Evolutionary conservation across 2,329 filamentous ascomycete genomes (phyloP).

Genomic region (Helotiales sp.): DNA sequence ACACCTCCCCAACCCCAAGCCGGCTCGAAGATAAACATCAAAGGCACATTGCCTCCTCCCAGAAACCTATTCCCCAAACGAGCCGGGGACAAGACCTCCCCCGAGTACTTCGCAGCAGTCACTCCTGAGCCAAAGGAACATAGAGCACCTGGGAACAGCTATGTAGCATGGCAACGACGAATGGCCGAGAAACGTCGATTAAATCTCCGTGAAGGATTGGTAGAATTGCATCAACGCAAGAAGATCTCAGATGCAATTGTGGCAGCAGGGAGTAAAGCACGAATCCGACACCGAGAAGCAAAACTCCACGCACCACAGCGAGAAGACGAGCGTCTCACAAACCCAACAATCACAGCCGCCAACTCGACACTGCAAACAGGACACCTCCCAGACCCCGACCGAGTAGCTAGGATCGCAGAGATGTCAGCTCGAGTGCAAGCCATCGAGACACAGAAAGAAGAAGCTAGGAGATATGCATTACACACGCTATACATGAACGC

Average conservation of each 20-base stretch:
- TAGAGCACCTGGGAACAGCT: slow-evolving; percentile 29
- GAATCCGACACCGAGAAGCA: slow-evolving; percentile 47
- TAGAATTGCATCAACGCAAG: slow-evolving; percentile 69
- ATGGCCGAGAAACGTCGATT: slow-evolving; percentile 72
- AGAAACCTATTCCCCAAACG: slow-evolving; percentile 71
- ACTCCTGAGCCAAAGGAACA: slow-evolving; percentile 51
- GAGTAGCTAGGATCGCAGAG: slow-evolving; percentile 54
- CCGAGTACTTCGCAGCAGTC: slow-evolving; percentile 60
- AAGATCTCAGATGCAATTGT: slow-evolving; percentile 39
- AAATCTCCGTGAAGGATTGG: slow-evolving; percentile 71
- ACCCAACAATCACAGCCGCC: slow-evolving; percentile 59
- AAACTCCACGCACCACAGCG: slow-evolving; percentile 65
- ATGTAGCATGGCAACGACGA: slow-evolving; percentile 62
- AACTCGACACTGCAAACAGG: slow-evolving; percentile 49
- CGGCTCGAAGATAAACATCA: slow-evolving; percentile 49
- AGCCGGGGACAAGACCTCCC: slow-evolving; percentile 59
- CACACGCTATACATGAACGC: slow-evolving; percentile 91
- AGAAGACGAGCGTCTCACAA: slow-evolving; percentile 76
- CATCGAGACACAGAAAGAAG: slow-evolving; percentile 51
- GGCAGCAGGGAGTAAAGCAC: slow-evolving; percentile 44
- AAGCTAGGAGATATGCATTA: slow-evolving; percentile 67
- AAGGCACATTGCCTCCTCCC: slow-evolving; percentile 81
- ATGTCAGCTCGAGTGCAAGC: slow-evolving; percentile 43
- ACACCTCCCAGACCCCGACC: slow-evolving; percentile 61
- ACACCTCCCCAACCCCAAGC: slow-evolving; percentile 63